Conservation (phyloP, 1,284 basidiomycete species). For the Waitea zeae region DNA sequence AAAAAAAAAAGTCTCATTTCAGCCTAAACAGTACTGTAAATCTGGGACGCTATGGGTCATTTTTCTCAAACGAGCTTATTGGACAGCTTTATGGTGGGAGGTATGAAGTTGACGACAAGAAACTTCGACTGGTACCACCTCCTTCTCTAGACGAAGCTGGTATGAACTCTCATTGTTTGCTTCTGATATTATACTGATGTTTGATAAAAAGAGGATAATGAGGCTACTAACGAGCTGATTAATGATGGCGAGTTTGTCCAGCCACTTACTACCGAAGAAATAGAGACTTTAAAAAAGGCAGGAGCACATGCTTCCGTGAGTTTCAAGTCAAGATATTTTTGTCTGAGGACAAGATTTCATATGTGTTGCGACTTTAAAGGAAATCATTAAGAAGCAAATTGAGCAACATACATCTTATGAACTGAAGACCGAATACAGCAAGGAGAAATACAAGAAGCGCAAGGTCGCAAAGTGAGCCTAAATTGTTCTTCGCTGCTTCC, state of each 20-base stretch:
- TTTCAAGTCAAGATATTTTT: too few species aligned
- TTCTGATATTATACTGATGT: too few species aligned
- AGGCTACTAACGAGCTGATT: constrained; percentile 81
- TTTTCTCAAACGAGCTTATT: constrained; percentile 50
- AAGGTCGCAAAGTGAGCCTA: constrained; percentile 80
- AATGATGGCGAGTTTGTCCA: constrained; percentile 68
- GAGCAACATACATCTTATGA: constrained; percentile 80
- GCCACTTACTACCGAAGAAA: constrained; percentile 66
- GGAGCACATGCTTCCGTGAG: constrained; percentile 59
- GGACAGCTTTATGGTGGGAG: constrained; percentile 60
- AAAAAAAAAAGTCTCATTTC: too few species aligned
- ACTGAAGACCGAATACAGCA: constrained; percentile 90
- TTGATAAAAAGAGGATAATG: constrained; percentile 62
- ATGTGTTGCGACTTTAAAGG: constrained; percentile 36
- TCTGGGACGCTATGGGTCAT: constrained; percentile 61
- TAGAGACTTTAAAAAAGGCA: constrained; percentile 61
- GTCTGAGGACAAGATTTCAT: too few species aligned
- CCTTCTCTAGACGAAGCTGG: constrained; percentile 58
- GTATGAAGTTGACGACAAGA: constrained; percentile 60
- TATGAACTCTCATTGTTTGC: constrained; percentile 14
- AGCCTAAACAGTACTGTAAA: constrained; percentile 48
- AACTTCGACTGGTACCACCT: constrained; percentile 41
- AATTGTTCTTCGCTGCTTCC: constrained; percentile 1
- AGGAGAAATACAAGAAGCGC: constrained; percentile 89
- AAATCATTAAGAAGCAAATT: constrained; percentile 87